Base-by-base conservation (phyloP, 2,329 filamentous ascomycete species). In the Trichophyton equinum region DNA sequence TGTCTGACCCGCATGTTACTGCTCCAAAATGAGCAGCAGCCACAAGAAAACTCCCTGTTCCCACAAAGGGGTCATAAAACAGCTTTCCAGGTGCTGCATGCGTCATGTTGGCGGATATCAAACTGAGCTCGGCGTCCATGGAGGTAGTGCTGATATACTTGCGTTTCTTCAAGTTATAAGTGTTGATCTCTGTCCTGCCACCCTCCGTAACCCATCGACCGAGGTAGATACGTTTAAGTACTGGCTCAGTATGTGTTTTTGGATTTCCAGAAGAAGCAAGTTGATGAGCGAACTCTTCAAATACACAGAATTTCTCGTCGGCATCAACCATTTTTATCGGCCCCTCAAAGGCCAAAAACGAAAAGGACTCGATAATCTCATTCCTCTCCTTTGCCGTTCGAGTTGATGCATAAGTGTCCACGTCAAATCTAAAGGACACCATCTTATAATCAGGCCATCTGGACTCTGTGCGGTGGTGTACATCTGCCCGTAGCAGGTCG, bases 11-110 rank as follows among this genome's bases (percentile, higher is more conserved):
- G 70, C 89, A 86, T 0, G 86, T 84, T 13, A 88, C 72, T 1
- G 91, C 90, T 1, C 94, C 94, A 68, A 95, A 96, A 73, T 96
- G 87, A 1, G 91, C 88, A 67, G 89, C 92, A 0, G 94, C 90
- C 25, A 99, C 78, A 0, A 90, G 88, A 69, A 99, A 97, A 60
- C 90, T 92, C 4, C 92, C 94, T 0, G 94, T 97, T 3, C 94
- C 94, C 62, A 94, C 91, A 70, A 99, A 99, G 0, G 94, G 94
- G 67, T 99, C 94, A 69, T 92, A 96, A 68, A 95, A 89, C 1
- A 97, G 71, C 70, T 89, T 95, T 0, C 90, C 92, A 0, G 91
- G 88, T 0, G 78, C 85, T 0, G 91, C 91, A 13, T 89, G 82
- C 0, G 89, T 89, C 66, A 99, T 85, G 69, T 97, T 99, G 1